Base-by-base conservation (phyloP, 306 rosid genomes). In the Glycyrrhiza uralensis region DNA sequence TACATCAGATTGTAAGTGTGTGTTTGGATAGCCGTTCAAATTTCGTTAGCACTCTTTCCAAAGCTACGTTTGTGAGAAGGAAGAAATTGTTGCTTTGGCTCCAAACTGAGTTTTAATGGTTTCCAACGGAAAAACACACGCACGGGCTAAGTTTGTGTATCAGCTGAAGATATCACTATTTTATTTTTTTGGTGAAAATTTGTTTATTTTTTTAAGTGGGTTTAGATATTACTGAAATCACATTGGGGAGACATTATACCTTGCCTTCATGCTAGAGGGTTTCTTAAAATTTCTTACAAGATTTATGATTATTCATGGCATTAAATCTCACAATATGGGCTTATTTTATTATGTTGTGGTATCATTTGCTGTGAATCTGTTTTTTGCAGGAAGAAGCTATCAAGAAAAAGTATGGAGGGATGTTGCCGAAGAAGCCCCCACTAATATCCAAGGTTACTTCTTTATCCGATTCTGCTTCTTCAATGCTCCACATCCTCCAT, bases 381-480 rank as follows among this genome's bases (percentile, higher is more conserved):
- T 80, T n/a, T 77, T 44, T 85, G 69, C 82, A 91, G 99, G 97
- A 91, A 65, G 90, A 84, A 69, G 82, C 50, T 7, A 50, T 94
- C 38, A 94, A 84, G 95, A 94, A 89, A 42, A 94, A 91, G 85
- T 94, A 91, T 75, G 97, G 98, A 64, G 98, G 99, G 58, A 66
- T 90, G n/a, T 4, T 91, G 44, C 97, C 95, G 55, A 94, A 50
- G 89, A 94, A 91, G 81, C 91, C 91, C 76, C 99, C 99, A 28
- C 83, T 94, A 72, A 94, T 94, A 84, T 94, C 97, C 56, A 94
- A 94, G 94, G 99, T 94, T 74, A 39, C 33, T 68, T 35, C 63
- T 56, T 4, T 61, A 9, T 36, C 47, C 30, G 46, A 56, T 55
- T 6, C 23, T 61, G 52, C 35, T 32, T 74, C 64, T 51, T 44